phyloP scores from a whole-genome alignment of 2,329 filamentous ascomycete genomes.

The Penicillium sp. region DNA sequence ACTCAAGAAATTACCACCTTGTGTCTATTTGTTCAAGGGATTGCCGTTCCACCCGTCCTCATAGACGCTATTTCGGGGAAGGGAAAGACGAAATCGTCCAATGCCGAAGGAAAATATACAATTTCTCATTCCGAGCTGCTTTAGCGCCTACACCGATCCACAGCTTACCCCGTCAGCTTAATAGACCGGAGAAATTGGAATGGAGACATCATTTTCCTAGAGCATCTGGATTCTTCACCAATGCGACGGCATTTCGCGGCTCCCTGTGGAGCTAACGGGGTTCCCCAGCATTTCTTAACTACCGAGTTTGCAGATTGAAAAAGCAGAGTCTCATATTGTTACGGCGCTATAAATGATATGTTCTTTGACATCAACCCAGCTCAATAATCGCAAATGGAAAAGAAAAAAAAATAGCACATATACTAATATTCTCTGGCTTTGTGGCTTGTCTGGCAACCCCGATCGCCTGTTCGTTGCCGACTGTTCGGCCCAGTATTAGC shows the following conservation, averaged over 20 bases:
- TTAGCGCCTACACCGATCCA: background rate
- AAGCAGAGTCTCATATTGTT: too few relatives aligned
- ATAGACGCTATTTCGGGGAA: background rate
- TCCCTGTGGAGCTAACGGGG: background rate
- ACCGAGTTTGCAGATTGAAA: background rate
- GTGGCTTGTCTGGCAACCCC: background rate
- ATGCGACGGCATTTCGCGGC: background rate
- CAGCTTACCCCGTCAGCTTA: background rate
- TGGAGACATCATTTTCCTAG: background rate
- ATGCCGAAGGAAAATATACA: background rate
- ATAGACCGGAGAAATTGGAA: background rate
- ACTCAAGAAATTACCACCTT: background rate
- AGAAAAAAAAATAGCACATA: too few relatives aligned
- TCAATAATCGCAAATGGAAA: background rate
- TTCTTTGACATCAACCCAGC: background rate
- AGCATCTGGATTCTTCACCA: background rate
- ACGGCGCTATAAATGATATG: background rate
- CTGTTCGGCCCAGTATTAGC: background rate
- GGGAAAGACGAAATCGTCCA: background rate
- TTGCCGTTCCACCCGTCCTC: background rate
- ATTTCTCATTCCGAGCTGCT: background rate
- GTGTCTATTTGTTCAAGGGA: background rate
- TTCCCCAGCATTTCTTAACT: background rate
- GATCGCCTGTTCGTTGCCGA: background rate
- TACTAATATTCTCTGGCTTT: background rate